Evolutionary conservation across 2,329 filamentous ascomycete genomes (phyloP).

Genomic region (Chaetomiaceae sp.): DNA sequence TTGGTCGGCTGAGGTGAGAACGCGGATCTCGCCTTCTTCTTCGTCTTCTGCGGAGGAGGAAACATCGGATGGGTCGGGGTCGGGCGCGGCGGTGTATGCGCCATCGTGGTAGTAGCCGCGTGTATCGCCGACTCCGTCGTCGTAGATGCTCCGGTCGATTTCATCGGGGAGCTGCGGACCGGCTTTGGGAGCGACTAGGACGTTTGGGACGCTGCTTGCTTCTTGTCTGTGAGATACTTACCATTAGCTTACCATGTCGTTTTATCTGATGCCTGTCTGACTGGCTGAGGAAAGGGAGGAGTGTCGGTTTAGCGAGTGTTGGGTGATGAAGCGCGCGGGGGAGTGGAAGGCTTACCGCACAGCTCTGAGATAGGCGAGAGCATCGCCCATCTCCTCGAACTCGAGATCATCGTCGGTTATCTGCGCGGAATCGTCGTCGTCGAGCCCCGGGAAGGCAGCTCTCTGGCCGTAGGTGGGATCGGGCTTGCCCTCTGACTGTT

Average conservation of each 20-base stretch:
- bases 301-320: constrained; percentile 30
- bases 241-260: constrained; percentile 41
- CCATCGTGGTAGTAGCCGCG: constrained; percentile 72
- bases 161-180: constrained; percentile 46
- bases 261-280: not conserved
- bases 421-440: constrained; percentile 39
- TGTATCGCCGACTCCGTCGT: constrained; percentile 47
- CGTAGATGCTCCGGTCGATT: constrained; percentile 43
- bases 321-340: constrained; percentile 5
- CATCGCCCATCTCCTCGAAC: constrained; percentile 64
- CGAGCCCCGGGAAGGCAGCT: constrained; percentile 64
- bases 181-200: constrained; percentile 60
- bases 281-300: constrained; percentile 15
- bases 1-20: constrained; percentile 23
- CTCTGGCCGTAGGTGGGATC: constrained; percentile 68
- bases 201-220: constrained; percentile 67
- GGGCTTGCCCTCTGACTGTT: constrained; percentile 43
- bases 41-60: constrained; percentile 27
- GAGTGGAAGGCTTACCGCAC: constrained; percentile 55
- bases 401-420: constrained; percentile 55
- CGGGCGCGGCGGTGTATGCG: constrained; percentile 64
- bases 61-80: constrained; percentile 28
- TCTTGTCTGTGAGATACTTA: constrained; percentile 59
- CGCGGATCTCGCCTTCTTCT: constrained; percentile 26
- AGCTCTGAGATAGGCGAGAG: constrained; percentile 65